Conservation (phyloP, 768 basidiomycete genomes). For the Leccinum ochraceum region DNA sequence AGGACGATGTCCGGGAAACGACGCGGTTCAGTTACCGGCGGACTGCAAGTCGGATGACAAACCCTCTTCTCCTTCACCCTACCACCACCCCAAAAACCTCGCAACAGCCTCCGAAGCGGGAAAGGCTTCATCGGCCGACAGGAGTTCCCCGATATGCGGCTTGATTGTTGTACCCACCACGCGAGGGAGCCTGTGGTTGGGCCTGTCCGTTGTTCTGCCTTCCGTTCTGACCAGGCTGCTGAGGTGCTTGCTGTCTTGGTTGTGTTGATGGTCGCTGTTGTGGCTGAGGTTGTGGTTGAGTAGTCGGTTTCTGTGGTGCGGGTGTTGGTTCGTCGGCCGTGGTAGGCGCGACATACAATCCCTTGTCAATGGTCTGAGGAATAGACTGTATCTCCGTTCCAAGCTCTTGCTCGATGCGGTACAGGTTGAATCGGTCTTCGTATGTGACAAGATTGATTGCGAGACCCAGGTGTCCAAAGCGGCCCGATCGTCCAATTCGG, state of each 20-base stretch:
- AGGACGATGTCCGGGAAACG: conserved; percentile 16
- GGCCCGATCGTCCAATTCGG: conserved; percentile 96
- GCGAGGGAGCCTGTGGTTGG: conserved; percentile 25
- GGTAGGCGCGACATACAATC: conserved; percentile 87
- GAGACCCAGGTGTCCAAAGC: conserved; percentile 95
- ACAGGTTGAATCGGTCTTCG: conserved; percentile 96
- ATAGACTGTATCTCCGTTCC: conserved; percentile 98
- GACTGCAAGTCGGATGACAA: conserved; percentile 17
- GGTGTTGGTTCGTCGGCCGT: conserved; percentile 45
- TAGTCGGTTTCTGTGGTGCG: conserved; percentile 42
- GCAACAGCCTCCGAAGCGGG: not conserved
- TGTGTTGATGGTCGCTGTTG: conserved; percentile 27
- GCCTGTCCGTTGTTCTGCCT: conserved; percentile 29
- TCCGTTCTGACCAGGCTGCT: conserved; percentile 29
- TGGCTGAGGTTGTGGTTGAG: conserved; percentile 38
- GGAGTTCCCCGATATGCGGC: conserved; percentile 31
- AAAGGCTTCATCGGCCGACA: conserved; percentile 26
- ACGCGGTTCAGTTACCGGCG: conserved; percentile 11
- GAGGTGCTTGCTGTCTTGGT: conserved; percentile 30
- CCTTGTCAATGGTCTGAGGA: conserved; percentile 87
- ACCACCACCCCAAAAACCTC: not conserved
- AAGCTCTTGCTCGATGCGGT: conserved; percentile 97
- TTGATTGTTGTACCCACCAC: conserved; percentile 26
- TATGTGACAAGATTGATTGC: conserved; percentile 98
- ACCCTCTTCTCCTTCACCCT: conserved; percentile 2